A percentile compares a stretch with the other conserved stretches of the same genome.
Evolutionary conservation across 2,329 filamentous ascomycete genomes (phyloP).

Genomic region (Aspergillus calidoustus): DNA sequence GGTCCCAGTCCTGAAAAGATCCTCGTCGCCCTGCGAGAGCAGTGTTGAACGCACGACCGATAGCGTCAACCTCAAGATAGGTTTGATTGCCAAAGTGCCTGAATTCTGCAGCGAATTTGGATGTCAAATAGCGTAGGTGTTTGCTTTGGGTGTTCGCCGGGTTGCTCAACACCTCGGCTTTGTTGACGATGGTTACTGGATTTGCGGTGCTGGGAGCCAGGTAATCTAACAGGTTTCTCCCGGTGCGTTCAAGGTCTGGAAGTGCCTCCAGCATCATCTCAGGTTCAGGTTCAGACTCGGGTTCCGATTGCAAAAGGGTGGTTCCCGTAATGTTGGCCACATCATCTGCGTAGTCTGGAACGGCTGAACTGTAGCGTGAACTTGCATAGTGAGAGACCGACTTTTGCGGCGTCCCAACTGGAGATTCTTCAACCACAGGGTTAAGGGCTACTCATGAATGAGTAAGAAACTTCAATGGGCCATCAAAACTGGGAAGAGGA

Average conservation of each 20-base stretch:
- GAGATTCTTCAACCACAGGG: conserved; percentile 27
- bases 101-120: conserved; percentile 31
- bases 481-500: conserved; percentile 2
- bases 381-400: conserved; percentile 14
- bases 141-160: conserved; percentile 34
- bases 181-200: conserved; percentile 32
- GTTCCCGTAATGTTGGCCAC: conserved; percentile 41
- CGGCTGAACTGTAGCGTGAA: conserved; percentile 7
- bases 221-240: conserved; percentile 42
- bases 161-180: conserved; percentile 37
- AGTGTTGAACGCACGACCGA: conserved; percentile 37
- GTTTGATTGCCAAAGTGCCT: conserved; percentile 33
- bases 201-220: conserved; percentile 37
- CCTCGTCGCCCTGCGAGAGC: conserved; percentile 24
- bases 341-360: conserved; percentile 36
- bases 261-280: conserved; percentile 46
- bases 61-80: conserved; percentile 43
- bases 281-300: conserved; percentile 37
- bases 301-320: conserved; percentile 37
- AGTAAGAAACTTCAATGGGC: neutral
- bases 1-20: conserved; percentile 34
- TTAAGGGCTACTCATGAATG: conserved; percentile 19
- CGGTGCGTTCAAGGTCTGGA: conserved; percentile 41
- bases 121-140: conserved; percentile 30
- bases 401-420: conserved; percentile 17